Percentiles rank a stretch among this genome's conserved stretches.
These are phyloP conservation scores for Solanum pimpinellifolium DNA, from an alignment of 257 asterid species.

Conservation along the genomic window DNA sequence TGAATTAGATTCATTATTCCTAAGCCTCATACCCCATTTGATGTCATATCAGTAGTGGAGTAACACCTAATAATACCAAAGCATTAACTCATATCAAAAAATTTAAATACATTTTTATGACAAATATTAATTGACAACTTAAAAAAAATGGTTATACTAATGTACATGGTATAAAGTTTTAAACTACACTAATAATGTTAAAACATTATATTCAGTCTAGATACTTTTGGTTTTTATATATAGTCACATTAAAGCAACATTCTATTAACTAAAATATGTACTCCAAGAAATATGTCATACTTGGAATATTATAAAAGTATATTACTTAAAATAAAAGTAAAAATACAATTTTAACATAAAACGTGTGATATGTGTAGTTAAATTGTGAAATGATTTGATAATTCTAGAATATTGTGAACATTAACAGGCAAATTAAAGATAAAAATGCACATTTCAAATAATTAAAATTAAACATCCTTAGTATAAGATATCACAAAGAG, in stretches of 20 bases:
- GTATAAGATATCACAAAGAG: neutral
- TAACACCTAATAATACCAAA: slow-evolving; percentile 3
- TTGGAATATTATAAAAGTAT: neutral
- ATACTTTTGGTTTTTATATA: neutral
- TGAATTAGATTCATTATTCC: slow-evolving; percentile 2
- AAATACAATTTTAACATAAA: too few species aligned
- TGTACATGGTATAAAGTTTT: neutral
- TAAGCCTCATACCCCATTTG: neutral
- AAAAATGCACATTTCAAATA: neutral
- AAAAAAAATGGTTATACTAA: neutral
- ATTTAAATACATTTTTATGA: neutral
- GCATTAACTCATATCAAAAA: neutral
- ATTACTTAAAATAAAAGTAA: neutral
- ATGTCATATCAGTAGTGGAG: slow-evolving; percentile 2
- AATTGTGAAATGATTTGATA: neutral
- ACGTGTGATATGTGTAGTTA: neutral
- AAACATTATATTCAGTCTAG: neutral
- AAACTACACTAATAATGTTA: neutral
- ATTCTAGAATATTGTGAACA: neutral
- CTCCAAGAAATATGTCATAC: neutral
- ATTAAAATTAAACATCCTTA: neutral
- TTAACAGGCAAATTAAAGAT: neutral
- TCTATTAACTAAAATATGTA: neutral
- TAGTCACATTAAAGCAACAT: neutral
- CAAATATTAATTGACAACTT: neutral